phyloP scores from a whole-genome alignment of 768 basidiomycete species.

The Tricholoma sp. region DNA sequence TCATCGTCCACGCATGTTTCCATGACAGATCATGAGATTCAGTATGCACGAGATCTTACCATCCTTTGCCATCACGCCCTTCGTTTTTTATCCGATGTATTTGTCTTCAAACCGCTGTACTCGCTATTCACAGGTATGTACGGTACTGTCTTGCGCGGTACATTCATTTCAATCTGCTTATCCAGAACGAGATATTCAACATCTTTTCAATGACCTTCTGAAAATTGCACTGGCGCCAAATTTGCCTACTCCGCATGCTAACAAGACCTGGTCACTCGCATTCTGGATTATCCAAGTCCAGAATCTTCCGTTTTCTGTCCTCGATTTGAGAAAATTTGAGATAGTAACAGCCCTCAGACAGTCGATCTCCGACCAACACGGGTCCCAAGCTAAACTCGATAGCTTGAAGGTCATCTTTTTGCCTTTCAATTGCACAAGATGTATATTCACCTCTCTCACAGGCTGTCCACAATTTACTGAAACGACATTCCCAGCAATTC shows the following conservation, averaged over 20 bases:
- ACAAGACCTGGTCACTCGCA: slow-evolving; percentile 40
- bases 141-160: neutral
- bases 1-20: slow-evolving; percentile 16
- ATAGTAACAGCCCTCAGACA: slow-evolving; percentile 32
- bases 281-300: slow-evolving; percentile 48
- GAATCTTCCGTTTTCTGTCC: slow-evolving; percentile 36
- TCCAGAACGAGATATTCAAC: slow-evolving; percentile 39
- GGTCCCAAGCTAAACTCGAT: slow-evolving; percentile 28
- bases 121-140: slow-evolving; percentile 45
- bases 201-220: slow-evolving; percentile 41
- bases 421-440: neutral
- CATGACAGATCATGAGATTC: slow-evolving; percentile 31
- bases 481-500: slow-evolving; percentile 41
- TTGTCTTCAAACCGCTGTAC: slow-evolving; percentile 42
- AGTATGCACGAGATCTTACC: slow-evolving; percentile 35
- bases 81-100: slow-evolving; percentile 44
- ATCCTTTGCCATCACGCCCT: slow-evolving; percentile 51
- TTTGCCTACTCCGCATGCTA: slow-evolving; percentile 33
- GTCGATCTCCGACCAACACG: slow-evolving; percentile 28
- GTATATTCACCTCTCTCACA: slow-evolving; percentile 11
- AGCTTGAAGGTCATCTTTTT: slow-evolving; percentile 26
- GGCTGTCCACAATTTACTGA: slow-evolving; percentile 32
- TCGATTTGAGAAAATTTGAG: slow-evolving; percentile 25
- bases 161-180: slow-evolving; percentile 3
- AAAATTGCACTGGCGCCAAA: slow-evolving; percentile 30